Evolutionary conservation across 257 asterid species (phyloP).

Genomic region (Solanum peruvianum): DNA sequence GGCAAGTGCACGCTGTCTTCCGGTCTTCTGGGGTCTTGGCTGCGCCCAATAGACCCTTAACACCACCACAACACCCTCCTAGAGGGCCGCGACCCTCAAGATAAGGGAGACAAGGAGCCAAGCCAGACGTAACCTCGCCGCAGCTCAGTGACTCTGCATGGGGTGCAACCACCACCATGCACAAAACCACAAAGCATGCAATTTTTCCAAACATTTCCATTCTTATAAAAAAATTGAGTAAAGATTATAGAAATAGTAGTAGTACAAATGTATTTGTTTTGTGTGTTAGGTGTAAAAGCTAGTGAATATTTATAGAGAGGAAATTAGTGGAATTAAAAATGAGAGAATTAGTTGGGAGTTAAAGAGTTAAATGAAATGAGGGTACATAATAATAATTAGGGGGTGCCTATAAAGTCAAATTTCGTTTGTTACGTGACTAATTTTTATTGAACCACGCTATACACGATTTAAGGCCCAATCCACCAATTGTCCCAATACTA

Average conservation of each 20-base stretch:
- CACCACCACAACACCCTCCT: not conserved
- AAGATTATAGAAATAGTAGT: not conserved
- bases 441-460: not conserved
- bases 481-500: not conserved
- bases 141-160: not conserved
- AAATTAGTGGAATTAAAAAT: not conserved
- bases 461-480: not conserved
- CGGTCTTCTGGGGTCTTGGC: slow-evolving; percentile 5
- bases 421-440: not conserved
- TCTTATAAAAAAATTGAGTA: not conserved
- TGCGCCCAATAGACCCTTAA: not conserved
- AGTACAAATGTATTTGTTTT: not conserved
- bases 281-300: not conserved
- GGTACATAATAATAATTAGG: not conserved
- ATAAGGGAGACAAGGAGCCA: not conserved
- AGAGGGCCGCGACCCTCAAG: not conserved
- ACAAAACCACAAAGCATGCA: not conserved
- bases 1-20: slow-evolving; percentile 8
- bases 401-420: not conserved
- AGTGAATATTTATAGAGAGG: not conserved
- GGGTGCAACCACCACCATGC: slow-evolving; percentile 9
- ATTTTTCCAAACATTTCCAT: not conserved
- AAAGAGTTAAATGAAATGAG: not conserved
- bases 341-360: not conserved
- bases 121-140: not conserved